Conservation (phyloP, 768 basidiomycete genomes). For the Xerocomus brunneocitrinus region DNA sequence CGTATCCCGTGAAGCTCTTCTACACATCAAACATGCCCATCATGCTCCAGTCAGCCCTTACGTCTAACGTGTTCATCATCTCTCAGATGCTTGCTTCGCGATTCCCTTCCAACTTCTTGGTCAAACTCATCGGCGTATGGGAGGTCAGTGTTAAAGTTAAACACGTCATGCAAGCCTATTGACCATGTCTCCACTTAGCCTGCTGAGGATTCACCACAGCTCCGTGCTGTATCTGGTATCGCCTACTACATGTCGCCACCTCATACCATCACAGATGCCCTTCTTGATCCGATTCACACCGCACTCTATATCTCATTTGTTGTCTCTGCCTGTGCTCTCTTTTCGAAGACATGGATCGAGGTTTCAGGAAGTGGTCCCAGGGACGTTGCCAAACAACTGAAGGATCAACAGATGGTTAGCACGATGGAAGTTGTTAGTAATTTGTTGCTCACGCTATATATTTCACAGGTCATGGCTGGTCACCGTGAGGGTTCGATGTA, state of each 20-base stretch:
- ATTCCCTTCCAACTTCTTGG: slow-evolving; percentile 89
- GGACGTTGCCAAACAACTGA: slow-evolving; percentile 96
- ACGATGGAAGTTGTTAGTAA: neutral
- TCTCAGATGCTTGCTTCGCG: slow-evolving; percentile 91
- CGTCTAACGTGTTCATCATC: slow-evolving; percentile 92
- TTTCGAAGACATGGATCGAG: slow-evolving; percentile 99
- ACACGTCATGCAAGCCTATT: neutral
- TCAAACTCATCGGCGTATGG: slow-evolving; percentile 93
- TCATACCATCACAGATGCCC: slow-evolving; percentile 82
- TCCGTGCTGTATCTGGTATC: slow-evolving; percentile 84
- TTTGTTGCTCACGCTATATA: neutral
- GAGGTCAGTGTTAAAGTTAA: slow-evolving; percentile 56
- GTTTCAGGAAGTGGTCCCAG: slow-evolving; percentile 94
- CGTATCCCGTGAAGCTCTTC: slow-evolving; percentile 97
- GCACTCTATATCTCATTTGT: slow-evolving; percentile 89
- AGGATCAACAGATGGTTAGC: slow-evolving; percentile 94
- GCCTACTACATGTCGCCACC: slow-evolving; percentile 98
- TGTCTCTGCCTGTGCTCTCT: slow-evolving; percentile 89
- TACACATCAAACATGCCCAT: slow-evolving; percentile 99
- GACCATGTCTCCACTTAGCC: slow-evolving; percentile 50
- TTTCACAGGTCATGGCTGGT: slow-evolving; percentile 65
- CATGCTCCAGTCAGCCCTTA: slow-evolving; percentile 94
- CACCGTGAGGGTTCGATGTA: slow-evolving; percentile 98
- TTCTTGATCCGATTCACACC: slow-evolving; percentile 93
- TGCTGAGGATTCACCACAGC: slow-evolving; percentile 89